A percentile compares a stretch with the other conserved stretches of the same genome.
Evolutionary conservation across 306 rosid species (phyloP).

Genomic region (Medicago lupulina): DNA sequence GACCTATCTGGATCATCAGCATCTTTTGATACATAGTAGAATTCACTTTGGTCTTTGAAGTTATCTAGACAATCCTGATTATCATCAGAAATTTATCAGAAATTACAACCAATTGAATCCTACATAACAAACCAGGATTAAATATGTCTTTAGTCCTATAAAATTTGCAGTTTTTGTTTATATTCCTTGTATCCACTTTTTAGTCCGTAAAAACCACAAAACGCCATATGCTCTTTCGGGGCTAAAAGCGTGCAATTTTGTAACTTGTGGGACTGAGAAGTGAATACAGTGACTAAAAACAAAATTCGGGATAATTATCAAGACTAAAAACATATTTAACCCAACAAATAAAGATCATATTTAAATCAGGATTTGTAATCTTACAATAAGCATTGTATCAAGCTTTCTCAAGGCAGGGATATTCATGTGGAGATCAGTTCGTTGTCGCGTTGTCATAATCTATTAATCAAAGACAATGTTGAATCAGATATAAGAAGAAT

Average conservation of each 20-base stretch:
- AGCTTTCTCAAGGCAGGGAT: constrained; percentile 93
- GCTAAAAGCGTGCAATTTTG: background rate
- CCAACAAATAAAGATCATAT: background rate
- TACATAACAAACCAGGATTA: background rate
- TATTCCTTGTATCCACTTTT: too few species aligned
- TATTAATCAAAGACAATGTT: constrained; percentile 47
- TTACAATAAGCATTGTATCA: constrained; percentile 90
- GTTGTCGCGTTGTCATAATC: constrained; percentile 94
- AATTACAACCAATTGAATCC: background rate
- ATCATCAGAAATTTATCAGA: constrained; percentile 8
- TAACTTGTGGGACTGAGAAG: too few species aligned
- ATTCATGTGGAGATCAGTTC: constrained; percentile 95
- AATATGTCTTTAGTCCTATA: background rate
- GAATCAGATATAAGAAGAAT: background rate
- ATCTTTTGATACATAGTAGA: constrained; percentile 77
- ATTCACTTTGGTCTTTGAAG: constrained; percentile 75
- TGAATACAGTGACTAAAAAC: background rate
- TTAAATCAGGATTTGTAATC: constrained; percentile 36
- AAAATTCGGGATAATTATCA: background rate
- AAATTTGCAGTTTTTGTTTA: background rate
- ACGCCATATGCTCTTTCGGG: background rate
- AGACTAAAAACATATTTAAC: background rate
- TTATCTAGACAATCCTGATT: constrained; percentile 87
- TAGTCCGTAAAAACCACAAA: background rate
- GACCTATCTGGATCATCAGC: constrained; percentile 56